Base-by-base conservation (phyloP, 768 basidiomycete species). In the Xerocomus potaroensis region DNA sequence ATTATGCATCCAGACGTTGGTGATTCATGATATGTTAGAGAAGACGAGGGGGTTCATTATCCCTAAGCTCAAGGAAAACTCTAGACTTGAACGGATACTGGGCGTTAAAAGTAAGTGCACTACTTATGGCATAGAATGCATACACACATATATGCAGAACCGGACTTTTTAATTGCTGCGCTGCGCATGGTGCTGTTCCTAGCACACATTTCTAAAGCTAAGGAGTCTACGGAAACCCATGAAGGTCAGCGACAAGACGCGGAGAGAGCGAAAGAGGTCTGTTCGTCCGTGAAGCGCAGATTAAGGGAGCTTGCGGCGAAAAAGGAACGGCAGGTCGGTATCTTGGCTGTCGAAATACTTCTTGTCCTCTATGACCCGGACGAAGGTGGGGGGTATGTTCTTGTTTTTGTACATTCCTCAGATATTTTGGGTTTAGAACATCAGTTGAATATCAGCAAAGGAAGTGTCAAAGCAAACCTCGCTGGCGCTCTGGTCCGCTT, bases 321-420 rank as follows among this genome's bases (percentile, higher is more conserved):
- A 30, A 56, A 33, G 14, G 1, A 44, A 3, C 39, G 44, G 19
- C 31, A 47, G 2, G 26, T 61, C n/a, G 56, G 59, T 33, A 40
- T 43, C 18, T 47, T 60, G 5, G 56, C 59, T n/a, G 53, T 59
- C 2, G 56, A 58, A 22, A 50, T 58, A 35, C 24, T 41, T 6
- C 49, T 61, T 18, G 47, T 29, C 5, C 27, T 61, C 10, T 49
- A 45, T 3, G 26, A 19, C 10, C 26, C 26, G 3, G 8, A 14
- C 4, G 53, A 58, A 22, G 23, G 59, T 49, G 33, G 3, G 34
- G 26, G 6, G 11, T 4, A 27, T 11, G 5, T n/a, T 43, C 2
- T 27, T 44, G 8, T 1, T 23, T 8, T 12, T 9, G 18, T 8
- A 3, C n/a, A 32, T 2, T 23, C 30, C 4, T 24, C 23, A 26